These are phyloP conservation scores for Neoscytalidium dimidiatum DNA, from an alignment of 2,329 filamentous ascomycete species.

Conservation along the genomic window DNA sequence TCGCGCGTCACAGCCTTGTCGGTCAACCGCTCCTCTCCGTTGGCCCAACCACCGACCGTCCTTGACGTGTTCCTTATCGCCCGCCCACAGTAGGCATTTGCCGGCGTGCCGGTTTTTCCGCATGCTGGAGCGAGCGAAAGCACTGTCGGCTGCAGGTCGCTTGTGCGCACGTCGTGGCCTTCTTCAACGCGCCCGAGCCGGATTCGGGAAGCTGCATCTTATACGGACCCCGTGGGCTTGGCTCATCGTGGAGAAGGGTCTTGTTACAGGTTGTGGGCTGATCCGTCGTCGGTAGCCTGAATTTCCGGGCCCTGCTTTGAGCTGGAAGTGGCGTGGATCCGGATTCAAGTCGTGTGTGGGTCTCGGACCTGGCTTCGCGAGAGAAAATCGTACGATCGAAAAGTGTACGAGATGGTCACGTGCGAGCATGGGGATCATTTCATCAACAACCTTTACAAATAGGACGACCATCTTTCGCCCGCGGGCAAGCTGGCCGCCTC, in stretches of 20 bases:
- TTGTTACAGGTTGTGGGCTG: neutral
- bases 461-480: no score
- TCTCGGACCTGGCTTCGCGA: neutral
- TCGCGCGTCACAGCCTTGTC: neutral
- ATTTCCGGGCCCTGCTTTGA: neutral
- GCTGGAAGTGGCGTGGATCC: neutral
- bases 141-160: no score
- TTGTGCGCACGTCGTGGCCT: no score
- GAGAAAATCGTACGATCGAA: conserved; percentile 3
- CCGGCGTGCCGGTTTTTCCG: neutral
- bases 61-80: neutral
- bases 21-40: neutral
- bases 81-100: no score
- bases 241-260: neutral
- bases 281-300: neutral
- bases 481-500: no score
- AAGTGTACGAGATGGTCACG: neutral
- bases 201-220: neutral
- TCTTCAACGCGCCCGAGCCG: no score
- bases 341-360: neutral
- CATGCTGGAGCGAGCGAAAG: no score
- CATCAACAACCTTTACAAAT: no score
- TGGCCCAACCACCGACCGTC: neutral
- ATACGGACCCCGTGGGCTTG: neutral
- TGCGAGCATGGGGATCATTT: neutral